These are phyloP conservation scores for Entophlyctis luteolus DNA, from an alignment of 192 early-diverging fungal genomes.

Conservation along the genomic window DNA sequence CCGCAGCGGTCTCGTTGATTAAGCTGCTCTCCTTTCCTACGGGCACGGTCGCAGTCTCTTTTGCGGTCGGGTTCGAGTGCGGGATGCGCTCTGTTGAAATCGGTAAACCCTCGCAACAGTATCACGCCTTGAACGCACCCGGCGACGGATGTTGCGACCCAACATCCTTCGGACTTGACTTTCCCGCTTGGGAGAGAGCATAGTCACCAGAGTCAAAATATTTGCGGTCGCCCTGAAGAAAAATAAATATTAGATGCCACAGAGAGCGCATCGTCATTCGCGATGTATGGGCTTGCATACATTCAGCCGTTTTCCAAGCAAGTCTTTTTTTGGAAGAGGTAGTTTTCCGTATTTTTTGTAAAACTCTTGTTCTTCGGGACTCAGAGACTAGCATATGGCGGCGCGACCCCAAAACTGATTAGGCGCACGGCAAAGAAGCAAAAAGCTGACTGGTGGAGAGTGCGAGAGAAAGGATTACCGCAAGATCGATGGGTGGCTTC, in stretches of 20 bases:
- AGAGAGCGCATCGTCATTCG: no score
- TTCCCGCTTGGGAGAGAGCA: conserved; percentile 92
- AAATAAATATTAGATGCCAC: no score
- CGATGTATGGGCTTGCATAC: no score
- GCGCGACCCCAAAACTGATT: neutral
- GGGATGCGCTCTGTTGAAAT: conserved; percentile 79
- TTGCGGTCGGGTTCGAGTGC: conserved; percentile 69
- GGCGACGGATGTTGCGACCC: conserved; percentile 91
- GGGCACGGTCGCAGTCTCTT: conserved; percentile 12
- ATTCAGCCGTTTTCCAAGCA: conserved; percentile 73
- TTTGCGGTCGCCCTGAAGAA: conserved; percentile 70
- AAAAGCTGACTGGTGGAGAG: neutral
- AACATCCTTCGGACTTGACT: conserved; percentile 56
- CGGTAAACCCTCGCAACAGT: no score
- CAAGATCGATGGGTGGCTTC: conserved; percentile 21
- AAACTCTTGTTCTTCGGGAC: conserved; percentile 68
- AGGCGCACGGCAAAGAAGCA: neutral
- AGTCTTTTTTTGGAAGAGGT: conserved; percentile 64
- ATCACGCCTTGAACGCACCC: no score
- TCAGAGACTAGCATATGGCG: no score
- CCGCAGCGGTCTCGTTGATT: conserved; percentile 4
- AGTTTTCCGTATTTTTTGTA: conserved; percentile 82
- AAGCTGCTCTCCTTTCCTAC: conserved; percentile 18
- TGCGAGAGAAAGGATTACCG: conserved; percentile 1
- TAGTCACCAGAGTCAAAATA: conserved; percentile 99